Conservation (phyloP, 352 stramenopile genomes). For the Proteromonas lacertae region DNA sequence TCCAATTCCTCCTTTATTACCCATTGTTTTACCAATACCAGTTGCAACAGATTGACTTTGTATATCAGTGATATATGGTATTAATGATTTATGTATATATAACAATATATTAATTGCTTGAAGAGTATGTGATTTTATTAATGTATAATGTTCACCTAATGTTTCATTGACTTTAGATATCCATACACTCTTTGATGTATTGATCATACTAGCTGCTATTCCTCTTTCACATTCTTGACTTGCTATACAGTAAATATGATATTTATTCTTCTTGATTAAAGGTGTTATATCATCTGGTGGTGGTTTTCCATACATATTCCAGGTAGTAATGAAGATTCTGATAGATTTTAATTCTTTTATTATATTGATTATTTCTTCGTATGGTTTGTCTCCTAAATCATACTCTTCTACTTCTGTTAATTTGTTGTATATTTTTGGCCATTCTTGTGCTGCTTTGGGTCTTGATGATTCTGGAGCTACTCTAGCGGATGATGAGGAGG, state of each 20-base stretch:
- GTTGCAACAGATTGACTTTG: constrained; percentile 33
- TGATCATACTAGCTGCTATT: constrained; percentile 39
- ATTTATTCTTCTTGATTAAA: constrained; percentile 17
- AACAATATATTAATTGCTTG: constrained; percentile 38
- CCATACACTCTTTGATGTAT: constrained; percentile 37
- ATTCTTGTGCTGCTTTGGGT: not conserved
- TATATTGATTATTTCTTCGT: not conserved
- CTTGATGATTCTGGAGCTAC: not conserved
- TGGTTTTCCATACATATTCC: constrained; percentile 2
- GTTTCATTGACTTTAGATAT: constrained; percentile 18
- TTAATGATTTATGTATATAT: constrained; percentile 33
- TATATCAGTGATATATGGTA: constrained; percentile 24
- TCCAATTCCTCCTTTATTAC: constrained; percentile 40
- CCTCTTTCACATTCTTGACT: constrained; percentile 42
- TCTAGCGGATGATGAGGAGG: not conserved
- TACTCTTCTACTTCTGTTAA: not conserved
- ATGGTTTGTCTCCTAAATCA: not conserved
- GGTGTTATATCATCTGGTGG: not conserved
- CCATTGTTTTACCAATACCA: constrained; percentile 31
- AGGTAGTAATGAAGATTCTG: not conserved
- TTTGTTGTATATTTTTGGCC: not conserved
- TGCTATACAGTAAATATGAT: constrained; percentile 33
- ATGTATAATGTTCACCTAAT: constrained; percentile 17
- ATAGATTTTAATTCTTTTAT: not conserved
- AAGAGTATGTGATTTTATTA: constrained; percentile 29